These are phyloP conservation scores for Fusarium redolens DNA, from an alignment of 2,329 filamentous ascomycete species.

Conservation along the genomic window DNA sequence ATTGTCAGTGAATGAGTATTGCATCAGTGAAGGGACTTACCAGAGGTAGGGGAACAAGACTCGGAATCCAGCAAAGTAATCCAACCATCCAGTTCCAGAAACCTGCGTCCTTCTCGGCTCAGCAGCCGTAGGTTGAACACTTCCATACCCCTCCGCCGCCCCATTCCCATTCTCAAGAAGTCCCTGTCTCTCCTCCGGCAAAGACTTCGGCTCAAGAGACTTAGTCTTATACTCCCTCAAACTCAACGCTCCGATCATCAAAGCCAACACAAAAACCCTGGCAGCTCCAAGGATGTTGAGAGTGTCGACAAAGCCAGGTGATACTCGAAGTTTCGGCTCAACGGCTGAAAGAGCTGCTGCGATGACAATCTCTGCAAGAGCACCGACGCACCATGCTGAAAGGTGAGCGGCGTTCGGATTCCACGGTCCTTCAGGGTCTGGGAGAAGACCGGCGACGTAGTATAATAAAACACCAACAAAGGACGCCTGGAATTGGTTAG, in stretches of 20 bases:
- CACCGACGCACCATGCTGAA: conserved; percentile 52
- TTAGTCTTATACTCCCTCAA: conserved; percentile 49
- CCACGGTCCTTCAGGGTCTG: conserved; percentile 59
- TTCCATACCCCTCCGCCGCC: conserved; percentile 45
- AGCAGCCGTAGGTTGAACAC: conserved; percentile 20
- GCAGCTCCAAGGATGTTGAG: conserved; percentile 49
- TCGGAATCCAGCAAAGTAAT: conserved; percentile 59
- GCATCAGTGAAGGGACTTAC: conserved; percentile 30
- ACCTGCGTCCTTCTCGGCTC: conserved; percentile 46
- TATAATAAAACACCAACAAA: conserved; percentile 56
- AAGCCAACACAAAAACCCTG: conserved; percentile 47
- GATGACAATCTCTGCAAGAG: conserved; percentile 52
- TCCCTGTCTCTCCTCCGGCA: conserved; percentile 51
- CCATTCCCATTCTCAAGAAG: conserved; percentile 55
- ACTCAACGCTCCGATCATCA: conserved; percentile 50
- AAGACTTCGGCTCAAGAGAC: conserved; percentile 42
- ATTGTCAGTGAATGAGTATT: conserved; percentile 9
- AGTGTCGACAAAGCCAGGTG: conserved; percentile 45
- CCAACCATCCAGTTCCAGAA: conserved; percentile 55
- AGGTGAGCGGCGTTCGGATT: conserved; percentile 52
- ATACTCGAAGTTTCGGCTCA: conserved; percentile 45
- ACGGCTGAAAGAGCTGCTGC: conserved; percentile 49
- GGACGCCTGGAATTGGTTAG: conserved; percentile 47
- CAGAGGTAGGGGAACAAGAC: conserved; percentile 60
- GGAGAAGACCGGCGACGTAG: conserved; percentile 55